Evolutionary conservation across 164 flowering plant species (phyloP), one percentile per base, ranked within the genome.

Genomic region (Paratinospora sagittata): DNA sequence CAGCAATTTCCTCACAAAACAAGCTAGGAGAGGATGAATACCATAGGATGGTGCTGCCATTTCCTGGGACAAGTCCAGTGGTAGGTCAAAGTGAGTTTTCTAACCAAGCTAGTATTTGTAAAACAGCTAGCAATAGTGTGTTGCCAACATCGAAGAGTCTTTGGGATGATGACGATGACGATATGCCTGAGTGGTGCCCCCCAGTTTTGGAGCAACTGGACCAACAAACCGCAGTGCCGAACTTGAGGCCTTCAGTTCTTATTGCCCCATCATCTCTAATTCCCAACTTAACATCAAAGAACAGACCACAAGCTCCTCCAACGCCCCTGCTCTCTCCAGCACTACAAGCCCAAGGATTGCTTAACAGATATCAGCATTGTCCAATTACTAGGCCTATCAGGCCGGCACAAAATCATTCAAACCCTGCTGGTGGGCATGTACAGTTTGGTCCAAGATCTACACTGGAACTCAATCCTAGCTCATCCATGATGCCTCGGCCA

Each of bases 171-270:
- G 84, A 78, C 65, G 84, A 84, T 65, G 84, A 86, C 37, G 86
- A 83, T 74, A 85, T 87, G 82, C 90, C 88, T 23, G 90, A 85
- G 77, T 84, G 88, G 90, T 68, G 72, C 61, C 85, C 88, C 30
- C 86, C 85, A 16, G 75, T 69, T 66, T 62, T 73, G 27, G 70
- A 69, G 30, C 67, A 60, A n/a, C 70, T 27, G 55, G 62, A 60
- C 45, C 77, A 45, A 58, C 65, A 74, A 26, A 61, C 58, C 60
- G 17, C 30, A 19, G 24, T 45, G 11, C 49, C 60, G 37, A 66
- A 63, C 37, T 12, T 27, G 13, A 63, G 74, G 68, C 68, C 69
- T 10, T 52, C 71, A 36, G 65, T 70, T 23, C 66, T 66, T 4
- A 33, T 4, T 65, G 23, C 45, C 33, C 72, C 70, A 23, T 71